Evolutionary conservation across 2,329 filamentous ascomycete genomes (phyloP).

Genomic region (Chrysoporthe deuterocubensis): DNA sequence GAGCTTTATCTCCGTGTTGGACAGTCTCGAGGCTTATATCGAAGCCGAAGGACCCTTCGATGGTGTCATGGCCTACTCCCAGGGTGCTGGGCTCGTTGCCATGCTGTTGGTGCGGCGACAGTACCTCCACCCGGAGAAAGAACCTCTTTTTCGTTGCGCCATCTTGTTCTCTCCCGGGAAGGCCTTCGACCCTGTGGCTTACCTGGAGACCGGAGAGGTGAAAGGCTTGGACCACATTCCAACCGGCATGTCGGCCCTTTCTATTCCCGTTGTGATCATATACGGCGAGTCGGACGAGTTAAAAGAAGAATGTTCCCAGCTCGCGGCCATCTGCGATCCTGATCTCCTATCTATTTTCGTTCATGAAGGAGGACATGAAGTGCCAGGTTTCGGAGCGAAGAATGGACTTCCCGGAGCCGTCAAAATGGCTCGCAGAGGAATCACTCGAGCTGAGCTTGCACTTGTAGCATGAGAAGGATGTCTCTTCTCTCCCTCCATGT

Average conservation of each 20-base stretch:
- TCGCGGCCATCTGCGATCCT: not conserved
- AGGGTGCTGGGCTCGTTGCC: slow-evolving; percentile 4
- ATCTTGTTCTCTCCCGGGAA: slow-evolving; percentile 4
- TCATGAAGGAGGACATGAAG: slow-evolving; percentile 6
- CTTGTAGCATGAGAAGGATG: not conserved
- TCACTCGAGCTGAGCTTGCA: slow-evolving; percentile 2
- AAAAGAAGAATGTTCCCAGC: not conserved
- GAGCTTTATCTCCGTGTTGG: not conserved
- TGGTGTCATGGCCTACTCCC: slow-evolving; percentile 10
- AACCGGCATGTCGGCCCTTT: not conserved
- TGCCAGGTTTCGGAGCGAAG: not conserved
- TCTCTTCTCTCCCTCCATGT: too few species aligned
- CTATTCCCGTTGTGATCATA: slow-evolving; percentile 3
- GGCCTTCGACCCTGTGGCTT: not conserved
- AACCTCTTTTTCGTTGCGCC: slow-evolving; percentile 4
- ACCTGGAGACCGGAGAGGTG: slow-evolving; percentile 1
- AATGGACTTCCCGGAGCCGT: not conserved
- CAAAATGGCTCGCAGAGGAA: slow-evolving; percentile 3
- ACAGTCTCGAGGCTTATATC: slow-evolving; percentile 4
- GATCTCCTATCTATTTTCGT: slow-evolving; percentile 6
- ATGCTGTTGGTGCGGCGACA: slow-evolving; percentile 7
- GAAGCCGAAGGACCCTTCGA: slow-evolving; percentile 7
- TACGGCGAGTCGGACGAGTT: slow-evolving; percentile 1
- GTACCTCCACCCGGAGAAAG: not conserved
- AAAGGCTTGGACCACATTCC: not conserved